Base-by-base conservation (phyloP, 495 filamentous ascomycete genomes). In the Penicillium pulvis region DNA sequence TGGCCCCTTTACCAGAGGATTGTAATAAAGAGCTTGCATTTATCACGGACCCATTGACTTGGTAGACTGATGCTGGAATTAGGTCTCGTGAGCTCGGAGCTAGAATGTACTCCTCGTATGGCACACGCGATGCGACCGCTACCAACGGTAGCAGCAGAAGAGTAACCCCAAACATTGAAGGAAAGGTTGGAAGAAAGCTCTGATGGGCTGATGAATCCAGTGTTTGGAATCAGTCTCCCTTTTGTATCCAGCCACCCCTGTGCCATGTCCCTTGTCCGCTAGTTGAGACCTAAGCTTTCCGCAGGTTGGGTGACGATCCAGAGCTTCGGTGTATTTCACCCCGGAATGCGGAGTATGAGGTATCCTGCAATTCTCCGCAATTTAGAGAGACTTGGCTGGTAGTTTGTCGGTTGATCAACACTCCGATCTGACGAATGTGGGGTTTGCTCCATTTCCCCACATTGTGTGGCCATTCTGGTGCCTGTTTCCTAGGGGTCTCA, bases 61-160 rank as follows among this genome's bases (percentile, higher is more conserved):
- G 57, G 60, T 71, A 57, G 8, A 78, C 64, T 1, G 68, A 68
- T 16, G 58, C 49, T n/a, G 73, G 74, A 39, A 59, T 54, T 14
- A 79, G 33, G 11, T 59, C 64, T 48, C 76, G 60, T 1, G 73
- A 75, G 12, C 54, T 42, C 0, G 78, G 78, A 12, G 78, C 77
- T 4, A 79, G 64, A 47, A 79, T 79, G 56, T 80, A 78, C 45
- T 79, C 54, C 10, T 65, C 47, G 43, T 73, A 75, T 3, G 65
- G 69, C 6, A 67, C 46, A 6, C 17, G 17, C 1, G 43, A 33
- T 14, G 52, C 51, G 3, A 36, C 55, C 16, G 41, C 46, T 11
- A 30, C 50, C 28, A 53, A 11, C 11, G 52, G 57, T 24, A 58
- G 57, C 5, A 63, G 20, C 7, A 63, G 28, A 16, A 54, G 28